Percentiles rank a stretch among this genome's conserved stretches.
phyloP scores from a whole-genome alignment of 805 yeast species.

The Wickerhamiella azyma region DNA sequence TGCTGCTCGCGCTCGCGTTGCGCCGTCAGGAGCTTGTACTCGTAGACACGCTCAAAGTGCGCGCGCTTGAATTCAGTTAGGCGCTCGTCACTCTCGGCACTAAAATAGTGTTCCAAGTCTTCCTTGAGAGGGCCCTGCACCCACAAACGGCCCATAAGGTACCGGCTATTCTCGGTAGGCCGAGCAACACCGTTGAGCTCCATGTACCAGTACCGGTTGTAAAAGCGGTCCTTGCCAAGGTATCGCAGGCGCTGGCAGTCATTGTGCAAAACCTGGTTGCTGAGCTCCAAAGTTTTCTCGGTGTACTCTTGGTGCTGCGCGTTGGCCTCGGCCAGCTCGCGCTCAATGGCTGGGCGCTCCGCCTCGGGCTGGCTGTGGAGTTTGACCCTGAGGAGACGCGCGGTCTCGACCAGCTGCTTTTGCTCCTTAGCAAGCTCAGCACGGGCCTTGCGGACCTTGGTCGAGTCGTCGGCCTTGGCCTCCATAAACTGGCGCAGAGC shows the following conservation, averaged over 20 bases:
- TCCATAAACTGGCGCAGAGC: conserved; percentile 53
- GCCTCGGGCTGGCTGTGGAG: not conserved
- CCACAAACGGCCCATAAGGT: conserved; percentile 70
- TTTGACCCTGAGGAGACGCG: conserved; percentile 34
- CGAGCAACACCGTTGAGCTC: conserved; percentile 58
- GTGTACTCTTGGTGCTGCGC: conserved; percentile 34
- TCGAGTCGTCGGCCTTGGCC: conserved; percentile 48
- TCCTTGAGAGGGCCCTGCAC: conserved; percentile 73
- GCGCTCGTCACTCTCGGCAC: not conserved
- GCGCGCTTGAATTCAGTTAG: not conserved
- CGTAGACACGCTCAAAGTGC: not conserved
- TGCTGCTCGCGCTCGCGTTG: not conserved
- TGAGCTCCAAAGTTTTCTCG: conserved; percentile 38
- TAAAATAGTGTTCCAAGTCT: conserved; percentile 21
- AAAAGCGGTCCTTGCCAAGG: conserved; percentile 72
- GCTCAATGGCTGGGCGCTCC: not conserved
- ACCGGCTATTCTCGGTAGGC: not conserved
- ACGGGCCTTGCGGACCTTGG: conserved; percentile 49
- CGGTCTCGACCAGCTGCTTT: conserved; percentile 38
- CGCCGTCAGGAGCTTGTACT: not conserved
- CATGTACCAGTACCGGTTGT: conserved; percentile 91
- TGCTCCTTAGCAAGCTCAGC: conserved; percentile 52
- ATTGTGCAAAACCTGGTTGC: conserved; percentile 34
- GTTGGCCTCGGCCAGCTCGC: conserved; percentile 25
- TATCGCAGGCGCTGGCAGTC: conserved; percentile 66